Conservation (phyloP, 148 eudicot species). For the Limonium bicolor region DNA sequence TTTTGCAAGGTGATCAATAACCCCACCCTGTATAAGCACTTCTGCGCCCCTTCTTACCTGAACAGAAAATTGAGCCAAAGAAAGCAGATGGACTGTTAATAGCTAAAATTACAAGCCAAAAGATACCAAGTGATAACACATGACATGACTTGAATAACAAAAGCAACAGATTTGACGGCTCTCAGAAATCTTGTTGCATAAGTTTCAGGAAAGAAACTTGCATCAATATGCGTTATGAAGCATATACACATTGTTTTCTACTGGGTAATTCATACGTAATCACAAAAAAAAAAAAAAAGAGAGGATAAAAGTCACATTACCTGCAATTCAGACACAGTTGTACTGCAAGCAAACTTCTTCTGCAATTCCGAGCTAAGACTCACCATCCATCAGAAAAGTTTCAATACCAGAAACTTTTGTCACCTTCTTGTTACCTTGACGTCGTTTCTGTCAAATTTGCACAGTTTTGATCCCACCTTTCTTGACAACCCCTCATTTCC, state of each 20-base stretch:
- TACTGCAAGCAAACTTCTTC: conserved; percentile 97
- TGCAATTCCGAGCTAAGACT: conserved; percentile 75
- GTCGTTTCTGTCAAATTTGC: conserved; percentile 73
- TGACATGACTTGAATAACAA: too few relatives aligned
- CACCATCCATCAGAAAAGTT: conserved; percentile 74
- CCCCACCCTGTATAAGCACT: conserved; percentile 92
- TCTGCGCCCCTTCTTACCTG: conserved; percentile 94
- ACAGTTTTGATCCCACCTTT: conserved; percentile 69
- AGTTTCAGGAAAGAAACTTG: too few relatives aligned
- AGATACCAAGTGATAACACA: too few relatives aligned
- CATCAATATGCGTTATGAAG: too few relatives aligned
- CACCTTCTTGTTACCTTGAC: conserved; percentile 94
- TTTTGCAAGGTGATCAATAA: conserved; percentile 84
- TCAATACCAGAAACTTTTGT: conserved; percentile 89
- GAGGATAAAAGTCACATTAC: conserved; percentile 22
- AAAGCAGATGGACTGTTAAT: too few relatives aligned
- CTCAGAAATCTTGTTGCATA: too few relatives aligned
- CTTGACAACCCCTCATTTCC: conserved; percentile 62
- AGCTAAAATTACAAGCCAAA: too few relatives aligned
- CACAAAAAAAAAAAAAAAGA: too few relatives aligned
- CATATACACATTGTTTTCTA: too few relatives aligned
- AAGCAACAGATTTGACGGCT: too few relatives aligned
- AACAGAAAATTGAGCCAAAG: too few relatives aligned
- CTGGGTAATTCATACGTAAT: too few relatives aligned
- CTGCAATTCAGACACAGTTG: conserved; percentile 68